Percentiles rank a stretch among this genome's conserved stretches.
These are phyloP conservation scores for Malus orientalis DNA, from an alignment of 306 rosid genomes.

Conservation along the genomic window DNA sequence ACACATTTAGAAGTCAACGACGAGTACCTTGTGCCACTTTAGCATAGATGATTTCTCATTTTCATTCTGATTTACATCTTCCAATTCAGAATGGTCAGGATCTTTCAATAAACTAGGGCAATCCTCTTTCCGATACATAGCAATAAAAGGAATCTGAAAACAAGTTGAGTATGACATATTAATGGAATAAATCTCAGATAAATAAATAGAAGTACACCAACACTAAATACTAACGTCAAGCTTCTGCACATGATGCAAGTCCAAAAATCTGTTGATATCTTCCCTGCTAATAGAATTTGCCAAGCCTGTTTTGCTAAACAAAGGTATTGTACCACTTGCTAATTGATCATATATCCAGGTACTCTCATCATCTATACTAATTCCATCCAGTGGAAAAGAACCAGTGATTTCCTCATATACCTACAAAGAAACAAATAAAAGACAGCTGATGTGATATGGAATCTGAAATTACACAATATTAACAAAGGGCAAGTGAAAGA, in stretches of 20 bases:
- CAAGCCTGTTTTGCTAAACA: constrained; percentile 42
- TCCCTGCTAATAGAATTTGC: constrained; percentile 34
- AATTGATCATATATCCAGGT: constrained; percentile 68
- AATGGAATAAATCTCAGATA: constrained; percentile 15
- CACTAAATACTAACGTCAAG: constrained; percentile 62
- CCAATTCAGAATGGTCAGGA: constrained; percentile 42
- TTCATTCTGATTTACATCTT: constrained; percentile 53
- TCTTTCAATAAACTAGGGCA: constrained; percentile 76
- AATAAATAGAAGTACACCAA: neutral
- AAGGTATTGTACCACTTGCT: constrained; percentile 48
- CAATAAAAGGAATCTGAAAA: constrained; percentile 75
- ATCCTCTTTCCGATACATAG: constrained; percentile 93
- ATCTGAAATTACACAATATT: neutral
- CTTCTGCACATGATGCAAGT: constrained; percentile 81
- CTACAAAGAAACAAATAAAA: constrained; percentile 27
- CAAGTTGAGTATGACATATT: constrained; percentile 4
- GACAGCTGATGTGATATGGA: constrained; percentile 5
- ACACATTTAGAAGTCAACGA: too few species aligned
- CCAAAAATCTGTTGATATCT: constrained; percentile 79
- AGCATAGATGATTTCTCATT: constrained; percentile 51
- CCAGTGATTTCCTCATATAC: constrained; percentile 81
- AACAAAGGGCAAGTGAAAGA: constrained; percentile 4
- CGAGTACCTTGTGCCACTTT: constrained; percentile 81
- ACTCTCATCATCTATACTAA: constrained; percentile 65
- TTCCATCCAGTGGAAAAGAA: constrained; percentile 49